phyloP scores from a whole-genome alignment of 1,284 basidiomycete genomes.

The Boletellus deceptivus region DNA sequence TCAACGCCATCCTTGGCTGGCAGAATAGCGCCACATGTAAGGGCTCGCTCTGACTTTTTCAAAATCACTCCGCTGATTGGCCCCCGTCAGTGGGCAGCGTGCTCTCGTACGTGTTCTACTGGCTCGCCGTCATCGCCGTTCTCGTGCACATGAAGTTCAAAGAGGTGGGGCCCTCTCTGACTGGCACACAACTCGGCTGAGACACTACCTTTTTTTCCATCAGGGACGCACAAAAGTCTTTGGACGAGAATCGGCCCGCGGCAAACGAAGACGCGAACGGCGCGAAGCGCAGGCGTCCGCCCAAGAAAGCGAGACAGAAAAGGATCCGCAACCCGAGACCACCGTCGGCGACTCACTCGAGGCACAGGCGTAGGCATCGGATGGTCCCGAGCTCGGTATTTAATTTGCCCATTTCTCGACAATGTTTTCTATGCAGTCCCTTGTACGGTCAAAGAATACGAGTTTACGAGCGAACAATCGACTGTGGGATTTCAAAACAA shows the following conservation, averaged over 20 bases:
- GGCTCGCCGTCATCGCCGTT: conserved; percentile 64
- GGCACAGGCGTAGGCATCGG: background rate
- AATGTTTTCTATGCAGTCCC: background rate
- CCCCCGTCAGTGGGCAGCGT: conserved; percentile 56
- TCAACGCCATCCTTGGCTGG: conserved; percentile 76
- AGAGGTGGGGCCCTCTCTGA: conserved; percentile 34
- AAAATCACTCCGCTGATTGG: background rate
- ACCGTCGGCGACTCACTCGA: background rate
- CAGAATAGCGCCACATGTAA: conserved; percentile 63
- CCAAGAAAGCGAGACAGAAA: background rate
- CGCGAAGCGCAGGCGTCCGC: conserved; percentile 17
- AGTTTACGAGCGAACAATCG: too few species aligned
- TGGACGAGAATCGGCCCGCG: conserved; percentile 44
- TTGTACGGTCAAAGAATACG: background rate
- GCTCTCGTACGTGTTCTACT: conserved; percentile 77
- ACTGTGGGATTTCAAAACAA: background rate
- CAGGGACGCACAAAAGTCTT: conserved; percentile 46
- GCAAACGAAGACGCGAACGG: conserved; percentile 28
- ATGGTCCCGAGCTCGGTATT: too few species aligned
- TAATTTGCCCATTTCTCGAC: too few species aligned
- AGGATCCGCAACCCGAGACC: conserved; percentile 2
- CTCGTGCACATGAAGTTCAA: conserved; percentile 71
- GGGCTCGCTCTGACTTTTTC: conserved; percentile 9
- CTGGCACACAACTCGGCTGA: background rate
- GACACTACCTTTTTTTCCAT: background rate